Evolutionary conservation across 495 filamentous ascomycete genomes (phyloP), one percentile per base, ranked within the genome.

Genomic region (Aspergillus funiculosus): DNA sequence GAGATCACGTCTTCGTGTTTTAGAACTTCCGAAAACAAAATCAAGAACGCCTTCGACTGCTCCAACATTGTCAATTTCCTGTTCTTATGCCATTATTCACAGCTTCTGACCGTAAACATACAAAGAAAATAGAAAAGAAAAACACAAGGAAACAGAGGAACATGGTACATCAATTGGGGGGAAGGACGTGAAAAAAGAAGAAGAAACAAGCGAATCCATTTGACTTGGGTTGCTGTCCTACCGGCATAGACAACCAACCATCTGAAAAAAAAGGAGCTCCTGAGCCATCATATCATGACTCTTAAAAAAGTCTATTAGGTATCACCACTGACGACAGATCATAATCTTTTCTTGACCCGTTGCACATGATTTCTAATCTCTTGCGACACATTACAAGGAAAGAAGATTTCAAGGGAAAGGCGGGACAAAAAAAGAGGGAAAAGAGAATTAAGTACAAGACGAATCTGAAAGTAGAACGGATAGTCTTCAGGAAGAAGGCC

Each of bases 231-330:
- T n/a, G n/a, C n/a, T n/a, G n/a, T n/a, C n/a, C n/a, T n/a, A 50
- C 20, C 2, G 14, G 14, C 7, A 32, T 3, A 26, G 8, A 40
- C 10, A 32, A 27, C 20, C n/a, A 19, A 25, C 7, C 9, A 15
- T 20, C 35, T 37, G 26, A 31, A 38, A 44, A 43, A 24, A 37
- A 34, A 26, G 32, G 11, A 44, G 24, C 42, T 42, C 27, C 22
- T 21, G 48, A 48, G 43, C 54, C 51, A 48, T 56, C 49, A 53
- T 39, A 21, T 50, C 51, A 46, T 56, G 36, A 58, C 46, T 52
- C 43, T 50, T 39, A 51, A n/a, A n/a, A 52, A 37, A 54, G 49
- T 61, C 58, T 63, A 63, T 63, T 48, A 50, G 49, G 60, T 54
- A 63, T 58, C 48, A 46, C 45, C 60, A 59, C 39, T 53, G 57